A percentile compares a stretch with the other conserved stretches of the same genome.
Evolutionary conservation across 768 basidiomycete species (phyloP).

Genomic region (Auricularia sp.): DNA sequence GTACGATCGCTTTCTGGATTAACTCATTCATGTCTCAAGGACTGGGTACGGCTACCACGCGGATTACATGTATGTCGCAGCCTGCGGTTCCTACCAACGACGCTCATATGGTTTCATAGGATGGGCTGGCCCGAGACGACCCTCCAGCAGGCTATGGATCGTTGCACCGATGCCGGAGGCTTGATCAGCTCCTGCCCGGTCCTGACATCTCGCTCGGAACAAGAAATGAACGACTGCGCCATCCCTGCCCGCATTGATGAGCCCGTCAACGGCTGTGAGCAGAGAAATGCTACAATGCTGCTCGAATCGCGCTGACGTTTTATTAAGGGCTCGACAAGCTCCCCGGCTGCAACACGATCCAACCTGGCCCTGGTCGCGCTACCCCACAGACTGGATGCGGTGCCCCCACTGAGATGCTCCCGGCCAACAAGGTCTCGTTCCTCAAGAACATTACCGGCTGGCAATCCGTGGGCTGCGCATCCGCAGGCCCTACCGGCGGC

Average conservation of each 20-base stretch:
- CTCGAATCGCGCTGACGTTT: background rate
- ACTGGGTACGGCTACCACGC: conserved; percentile 11
- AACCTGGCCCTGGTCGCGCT: conserved; percentile 2
- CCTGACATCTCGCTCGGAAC: conserved; percentile 5
- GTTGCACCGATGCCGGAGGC: conserved; percentile 7
- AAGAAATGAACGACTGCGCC: conserved; percentile 10
- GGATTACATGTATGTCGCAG: conserved; percentile 1
- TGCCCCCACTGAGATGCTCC: background rate
- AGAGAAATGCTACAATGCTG: too few species aligned
- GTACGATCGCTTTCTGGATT: background rate
- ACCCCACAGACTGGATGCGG: conserved; percentile 6
- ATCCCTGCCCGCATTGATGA: conserved; percentile 8
- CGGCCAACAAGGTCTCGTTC: background rate
- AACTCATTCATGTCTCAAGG: background rate
- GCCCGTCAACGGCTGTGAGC: conserved; percentile 7
- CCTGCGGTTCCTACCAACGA: background rate
- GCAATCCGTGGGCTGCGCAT: conserved; percentile 8
- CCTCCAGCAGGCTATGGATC: conserved; percentile 4
- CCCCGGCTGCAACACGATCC: conserved; percentile 6
- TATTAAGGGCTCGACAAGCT: background rate
- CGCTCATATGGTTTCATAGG: background rate
- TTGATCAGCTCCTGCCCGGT: conserved; percentile 3
- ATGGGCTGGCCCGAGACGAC: conserved; percentile 8
- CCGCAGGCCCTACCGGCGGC: conserved; percentile 4
- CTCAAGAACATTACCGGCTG: conserved; percentile 6